These are phyloP conservation scores for Sphaceloma murrayae DNA, from an alignment of 2,329 filamentous ascomycete species.

Conservation along the genomic window DNA sequence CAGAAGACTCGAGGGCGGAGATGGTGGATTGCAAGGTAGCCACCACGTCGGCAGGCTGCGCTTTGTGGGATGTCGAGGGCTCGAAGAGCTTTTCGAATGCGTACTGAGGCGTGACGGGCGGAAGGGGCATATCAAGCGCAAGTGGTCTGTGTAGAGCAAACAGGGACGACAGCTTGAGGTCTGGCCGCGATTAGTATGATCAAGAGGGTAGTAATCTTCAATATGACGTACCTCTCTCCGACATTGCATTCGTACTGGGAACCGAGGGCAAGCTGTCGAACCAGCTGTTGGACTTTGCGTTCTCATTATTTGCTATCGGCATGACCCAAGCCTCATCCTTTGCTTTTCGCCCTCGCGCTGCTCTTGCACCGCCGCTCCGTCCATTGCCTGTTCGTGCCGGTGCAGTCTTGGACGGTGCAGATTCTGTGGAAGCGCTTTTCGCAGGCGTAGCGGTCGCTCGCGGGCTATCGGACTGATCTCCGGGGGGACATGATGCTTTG, in stretches of 20 bases:
- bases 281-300: conserved; percentile 31
- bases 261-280: conserved; percentile 59
- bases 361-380: conserved; percentile 15
- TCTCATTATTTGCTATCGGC: conserved; percentile 9
- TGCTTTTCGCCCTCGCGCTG: conserved; percentile 17
- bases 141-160: conserved; percentile 94
- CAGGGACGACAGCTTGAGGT: conserved; percentile 80
- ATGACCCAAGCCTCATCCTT: conserved; percentile 20
- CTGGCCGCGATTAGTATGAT: conserved; percentile 39
- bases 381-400: conserved; percentile 11
- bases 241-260: conserved; percentile 63
- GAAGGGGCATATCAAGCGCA: conserved; percentile 74
- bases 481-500: conserved; percentile 41
- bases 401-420: conserved; percentile 19
- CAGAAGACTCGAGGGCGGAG: conserved; percentile 28
- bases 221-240: conserved; percentile 30
- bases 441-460: conserved; percentile 18
- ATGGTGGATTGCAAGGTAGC: conserved; percentile 37
- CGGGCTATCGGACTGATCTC: conserved; percentile 23
- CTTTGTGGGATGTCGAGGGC: conserved; percentile 34
- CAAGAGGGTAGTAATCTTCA: neutral
- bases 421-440: conserved; percentile 25
- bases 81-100: conserved; percentile 80
- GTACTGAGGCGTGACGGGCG: conserved; percentile 58
- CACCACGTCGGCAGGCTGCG: conserved; percentile 33